Percentiles rank a stretch among this genome's conserved stretches.
Conservation (phyloP, 306 rosid genomes). For the Herpetospermum pedunculosum region DNA sequence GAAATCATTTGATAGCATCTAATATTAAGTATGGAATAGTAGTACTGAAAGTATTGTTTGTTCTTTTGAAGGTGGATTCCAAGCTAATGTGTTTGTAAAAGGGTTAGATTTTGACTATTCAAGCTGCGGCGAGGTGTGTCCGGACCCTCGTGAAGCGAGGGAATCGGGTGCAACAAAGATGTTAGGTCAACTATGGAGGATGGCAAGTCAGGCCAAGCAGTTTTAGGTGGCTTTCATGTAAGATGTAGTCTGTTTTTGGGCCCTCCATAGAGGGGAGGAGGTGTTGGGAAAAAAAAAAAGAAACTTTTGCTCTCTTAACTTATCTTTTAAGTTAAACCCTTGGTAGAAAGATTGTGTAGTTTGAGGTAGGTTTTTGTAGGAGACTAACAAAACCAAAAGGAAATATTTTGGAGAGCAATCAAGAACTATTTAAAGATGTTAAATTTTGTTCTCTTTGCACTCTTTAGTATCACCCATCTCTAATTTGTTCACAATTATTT, state of each 20-base stretch:
- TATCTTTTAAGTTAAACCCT: not conserved
- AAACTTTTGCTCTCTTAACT: not conserved
- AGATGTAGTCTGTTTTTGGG: not conserved
- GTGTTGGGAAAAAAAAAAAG: not conserved
- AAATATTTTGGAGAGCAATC: no score
- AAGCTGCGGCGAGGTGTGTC: constrained; percentile 18
- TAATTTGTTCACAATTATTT: no score
- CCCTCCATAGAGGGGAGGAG: not conserved
- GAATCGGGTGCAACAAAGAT: constrained; percentile 48
- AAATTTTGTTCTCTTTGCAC: no score
- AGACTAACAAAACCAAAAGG: no score
- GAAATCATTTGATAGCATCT: not conserved
- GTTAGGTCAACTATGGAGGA: constrained; percentile 13
- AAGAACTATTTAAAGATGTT: no score
- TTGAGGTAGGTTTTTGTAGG: not conserved
- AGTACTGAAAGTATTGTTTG: not conserved
- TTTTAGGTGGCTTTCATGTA: not conserved
- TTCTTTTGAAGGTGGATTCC: constrained; percentile 43
- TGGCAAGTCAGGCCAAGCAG: constrained; percentile 9
- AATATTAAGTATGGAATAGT: not conserved
- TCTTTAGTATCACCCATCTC: no score
- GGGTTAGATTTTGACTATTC: constrained; percentile 51
- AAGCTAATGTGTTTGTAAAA: constrained; percentile 34
- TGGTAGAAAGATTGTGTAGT: not conserved
- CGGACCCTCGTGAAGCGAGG: constrained; percentile 23